These are phyloP conservation scores for Shiraia sp. DNA, from an alignment of 2,329 filamentous ascomycete genomes.

Conservation along the genomic window DNA sequence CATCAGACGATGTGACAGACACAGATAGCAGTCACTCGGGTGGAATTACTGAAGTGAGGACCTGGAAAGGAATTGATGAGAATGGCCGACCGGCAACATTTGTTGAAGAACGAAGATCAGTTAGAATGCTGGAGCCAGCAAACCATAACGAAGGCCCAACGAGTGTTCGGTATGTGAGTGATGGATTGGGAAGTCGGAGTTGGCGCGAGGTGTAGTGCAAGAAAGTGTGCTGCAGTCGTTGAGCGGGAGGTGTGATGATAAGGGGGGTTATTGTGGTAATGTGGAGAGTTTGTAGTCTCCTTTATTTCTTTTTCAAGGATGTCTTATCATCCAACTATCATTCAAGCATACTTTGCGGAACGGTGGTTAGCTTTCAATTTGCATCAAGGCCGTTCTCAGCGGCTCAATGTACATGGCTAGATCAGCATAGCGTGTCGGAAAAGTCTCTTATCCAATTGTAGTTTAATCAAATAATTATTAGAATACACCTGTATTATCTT, in stretches of 20 bases:
- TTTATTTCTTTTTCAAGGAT: no score
- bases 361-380: no score
- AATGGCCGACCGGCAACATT: conserved; percentile 31
- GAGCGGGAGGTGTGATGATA: neutral
- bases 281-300: no score
- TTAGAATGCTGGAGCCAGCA: conserved; percentile 14
- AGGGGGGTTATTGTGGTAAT: no score
- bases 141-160: conserved; percentile 7
- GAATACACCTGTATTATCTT: no score
- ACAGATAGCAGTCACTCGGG: conserved; percentile 26
- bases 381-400: no score
- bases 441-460: no score
- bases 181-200: conserved; percentile 2
- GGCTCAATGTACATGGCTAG: no score
- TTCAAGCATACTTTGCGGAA: no score
- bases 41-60: conserved; percentile 21
- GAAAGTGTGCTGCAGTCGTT: neutral
- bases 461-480: no score
- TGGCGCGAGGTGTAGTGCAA: conserved; percentile 14
- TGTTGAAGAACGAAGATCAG: conserved; percentile 26
- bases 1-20: conserved; percentile 27
- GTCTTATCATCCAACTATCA: no score
- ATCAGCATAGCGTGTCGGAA: no score
- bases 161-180: conserved; percentile 4
- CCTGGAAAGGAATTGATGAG: conserved; percentile 35